Conservation (phyloP, 208 protist species). For the Crithidia mellificae region DNA sequence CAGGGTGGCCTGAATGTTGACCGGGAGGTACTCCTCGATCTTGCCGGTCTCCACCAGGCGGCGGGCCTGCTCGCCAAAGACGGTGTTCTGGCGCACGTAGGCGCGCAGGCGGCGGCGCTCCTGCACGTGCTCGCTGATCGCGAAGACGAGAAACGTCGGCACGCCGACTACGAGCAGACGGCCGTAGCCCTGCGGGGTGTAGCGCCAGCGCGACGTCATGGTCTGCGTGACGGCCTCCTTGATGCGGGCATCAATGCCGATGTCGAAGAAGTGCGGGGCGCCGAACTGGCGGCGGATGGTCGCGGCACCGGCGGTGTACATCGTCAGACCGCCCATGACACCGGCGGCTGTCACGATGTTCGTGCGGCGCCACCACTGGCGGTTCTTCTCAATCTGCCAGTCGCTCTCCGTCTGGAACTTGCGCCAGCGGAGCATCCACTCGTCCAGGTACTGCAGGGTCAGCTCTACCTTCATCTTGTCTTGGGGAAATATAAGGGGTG, state of each 20-base stretch:
- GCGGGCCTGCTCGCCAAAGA: slow-evolving; percentile 90
- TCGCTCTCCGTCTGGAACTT: slow-evolving; percentile 91
- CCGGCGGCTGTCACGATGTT: slow-evolving; percentile 55
- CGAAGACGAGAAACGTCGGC: slow-evolving; percentile 76
- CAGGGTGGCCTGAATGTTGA: slow-evolving; percentile 79
- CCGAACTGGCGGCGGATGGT: slow-evolving; percentile 83
- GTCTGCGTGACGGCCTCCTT: slow-evolving; percentile 58
- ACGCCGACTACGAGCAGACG: slow-evolving; percentile 73
- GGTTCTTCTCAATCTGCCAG: slow-evolving; percentile 86
- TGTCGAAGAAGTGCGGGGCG: slow-evolving; percentile 85
- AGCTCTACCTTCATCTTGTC: slow-evolving; percentile 79
- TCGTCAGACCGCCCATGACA: slow-evolving; percentile 47
- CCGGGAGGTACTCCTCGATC: slow-evolving; percentile 86
- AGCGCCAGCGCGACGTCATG: slow-evolving; percentile 78
- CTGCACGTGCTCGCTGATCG: slow-evolving; percentile 68
- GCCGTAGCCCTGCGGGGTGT: slow-evolving; percentile 84
- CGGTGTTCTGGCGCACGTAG: slow-evolving; percentile 83
- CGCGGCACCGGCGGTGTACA: slow-evolving; percentile 76
- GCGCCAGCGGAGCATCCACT: slow-evolving; percentile 92
- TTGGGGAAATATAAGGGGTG: neutral
- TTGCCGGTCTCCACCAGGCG: slow-evolving; percentile 76
- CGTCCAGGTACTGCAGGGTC: slow-evolving; percentile 88
- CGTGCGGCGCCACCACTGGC: slow-evolving; percentile 81
- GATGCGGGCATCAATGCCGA: slow-evolving; percentile 70
- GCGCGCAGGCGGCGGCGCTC: slow-evolving; percentile 71